phyloP scores from a whole-genome alignment of 257 asterid species.

The Solanum chiquidenum region DNA sequence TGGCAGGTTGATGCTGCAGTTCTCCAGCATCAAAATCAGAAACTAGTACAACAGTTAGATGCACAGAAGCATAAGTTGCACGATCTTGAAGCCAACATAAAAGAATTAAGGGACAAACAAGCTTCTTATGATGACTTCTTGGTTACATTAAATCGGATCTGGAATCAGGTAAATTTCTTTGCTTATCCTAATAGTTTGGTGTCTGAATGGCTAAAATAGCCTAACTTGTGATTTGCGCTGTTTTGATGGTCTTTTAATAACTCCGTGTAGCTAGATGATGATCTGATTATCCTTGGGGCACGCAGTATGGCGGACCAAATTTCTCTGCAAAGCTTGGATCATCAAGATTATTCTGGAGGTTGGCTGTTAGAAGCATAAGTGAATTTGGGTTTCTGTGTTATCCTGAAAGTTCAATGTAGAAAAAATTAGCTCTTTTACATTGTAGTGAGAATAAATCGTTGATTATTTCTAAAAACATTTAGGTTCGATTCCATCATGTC shows the following conservation, averaged over 20 bases:
- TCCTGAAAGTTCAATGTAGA: not conserved
- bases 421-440: not conserved
- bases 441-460: not conserved
- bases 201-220: not conserved
- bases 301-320: constrained; percentile 58
- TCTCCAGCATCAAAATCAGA: constrained; percentile 96
- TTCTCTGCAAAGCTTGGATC: constrained; percentile 47
- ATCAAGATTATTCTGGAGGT: constrained; percentile 64
- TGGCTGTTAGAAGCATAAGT: constrained; percentile 5
- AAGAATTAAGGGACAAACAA: constrained; percentile 64
- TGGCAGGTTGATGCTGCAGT: constrained; percentile 83
- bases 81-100: constrained; percentile 63
- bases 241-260: constrained; percentile 5
- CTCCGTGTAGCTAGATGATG: constrained; percentile 60
- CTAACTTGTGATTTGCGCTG: constrained; percentile 1
- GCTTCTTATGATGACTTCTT: constrained; percentile 58
- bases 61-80: constrained; percentile 70
- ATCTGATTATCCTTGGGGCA: constrained; percentile 61
- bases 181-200: not conserved
- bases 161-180: constrained; percentile 69
- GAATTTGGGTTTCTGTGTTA: not conserved
- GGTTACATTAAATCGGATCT: constrained; percentile 59
- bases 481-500: constrained; percentile 81
- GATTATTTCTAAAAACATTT: not conserved
- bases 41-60: constrained; percentile 83